A percentile compares a stretch with the other conserved stretches of the same genome.
Evolutionary conservation across 208 protist genomes (phyloP).

Genomic region (Herpetomonas samuelpessoai): DNA sequence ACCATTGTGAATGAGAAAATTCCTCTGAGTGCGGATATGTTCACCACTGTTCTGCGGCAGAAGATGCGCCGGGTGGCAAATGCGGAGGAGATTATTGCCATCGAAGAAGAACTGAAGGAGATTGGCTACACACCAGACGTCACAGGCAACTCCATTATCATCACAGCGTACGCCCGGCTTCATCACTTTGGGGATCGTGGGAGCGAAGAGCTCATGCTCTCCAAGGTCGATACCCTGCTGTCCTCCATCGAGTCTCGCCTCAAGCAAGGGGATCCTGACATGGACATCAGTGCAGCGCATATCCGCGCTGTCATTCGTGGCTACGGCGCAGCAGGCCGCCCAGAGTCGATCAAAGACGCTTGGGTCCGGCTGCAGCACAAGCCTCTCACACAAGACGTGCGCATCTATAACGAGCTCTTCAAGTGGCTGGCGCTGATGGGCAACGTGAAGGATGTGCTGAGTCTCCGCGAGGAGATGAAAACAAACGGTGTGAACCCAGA

Average conservation of each 20-base stretch:
- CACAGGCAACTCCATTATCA: slow-evolving; percentile 83
- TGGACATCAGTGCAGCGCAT: slow-evolving; percentile 82
- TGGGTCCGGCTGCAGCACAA: slow-evolving; percentile 71
- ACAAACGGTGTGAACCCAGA: slow-evolving; percentile 46
- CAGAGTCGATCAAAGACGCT: slow-evolving; percentile 71
- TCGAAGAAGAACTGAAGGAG: slow-evolving; percentile 64
- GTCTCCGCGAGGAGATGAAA: slow-evolving; percentile 57
- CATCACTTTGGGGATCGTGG: slow-evolving; percentile 82
- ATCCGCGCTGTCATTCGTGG: slow-evolving; percentile 83
- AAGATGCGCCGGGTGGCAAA: slow-evolving; percentile 70
- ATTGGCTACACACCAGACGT: slow-evolving; percentile 73
- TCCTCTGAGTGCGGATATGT: slow-evolving; percentile 34
- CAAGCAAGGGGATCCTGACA: slow-evolving; percentile 80
- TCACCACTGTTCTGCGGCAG: slow-evolving; percentile 61
- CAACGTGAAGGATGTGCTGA: slow-evolving; percentile 84
- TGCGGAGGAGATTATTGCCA: slow-evolving; percentile 59
- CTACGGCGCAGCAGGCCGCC: slow-evolving; percentile 77
- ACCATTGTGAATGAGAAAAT: slow-evolving; percentile 43
- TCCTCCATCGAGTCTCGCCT: slow-evolving; percentile 82
- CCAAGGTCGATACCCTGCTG: slow-evolving; percentile 86
- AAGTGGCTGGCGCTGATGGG: slow-evolving; percentile 89
- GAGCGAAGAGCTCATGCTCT: slow-evolving; percentile 84
- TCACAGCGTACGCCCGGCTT: slow-evolving; percentile 78
- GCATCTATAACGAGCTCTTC: slow-evolving; percentile 87
- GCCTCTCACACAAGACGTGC: slow-evolving; percentile 64